A percentile compares a stretch with the other conserved stretches of the same genome.
Evolutionary conservation across 768 basidiomycete genomes (phyloP).

Genomic region (Pisolithus orientalis): DNA sequence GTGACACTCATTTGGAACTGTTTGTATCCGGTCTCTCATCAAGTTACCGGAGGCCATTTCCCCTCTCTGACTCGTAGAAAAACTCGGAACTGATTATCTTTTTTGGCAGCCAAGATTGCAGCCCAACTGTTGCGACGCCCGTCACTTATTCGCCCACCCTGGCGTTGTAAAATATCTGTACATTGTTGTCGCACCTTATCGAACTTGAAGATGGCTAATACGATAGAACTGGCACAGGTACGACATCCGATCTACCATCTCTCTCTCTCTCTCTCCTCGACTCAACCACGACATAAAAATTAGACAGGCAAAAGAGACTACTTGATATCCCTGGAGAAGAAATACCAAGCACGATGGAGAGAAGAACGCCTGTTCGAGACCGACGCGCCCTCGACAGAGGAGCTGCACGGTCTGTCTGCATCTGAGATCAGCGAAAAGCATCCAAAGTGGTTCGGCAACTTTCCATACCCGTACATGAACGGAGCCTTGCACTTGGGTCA

Average conservation of each 20-base stretch:
- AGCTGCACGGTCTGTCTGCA: conserved; percentile 56
- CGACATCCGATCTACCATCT: not conserved
- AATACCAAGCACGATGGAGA: conserved; percentile 81
- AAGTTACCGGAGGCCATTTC: too few relatives aligned
- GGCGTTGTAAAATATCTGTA: conserved; percentile 29
- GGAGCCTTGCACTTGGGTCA: conserved; percentile 96
- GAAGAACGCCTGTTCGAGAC: conserved; percentile 77
- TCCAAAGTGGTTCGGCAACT: conserved; percentile 98
- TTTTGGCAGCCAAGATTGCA: conserved; percentile 20
- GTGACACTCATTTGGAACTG: conserved; percentile 20
- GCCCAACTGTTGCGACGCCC: conserved; percentile 14
- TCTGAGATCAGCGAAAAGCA: conserved; percentile 65
- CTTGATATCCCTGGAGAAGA: conserved; percentile 73
- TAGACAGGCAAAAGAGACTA: conserved; percentile 94
- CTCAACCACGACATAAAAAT: not conserved
- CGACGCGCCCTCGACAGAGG: conserved; percentile 66
- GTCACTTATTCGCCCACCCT: conserved; percentile 16
- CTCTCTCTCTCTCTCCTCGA: not conserved
- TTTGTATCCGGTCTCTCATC: conserved; percentile 7
- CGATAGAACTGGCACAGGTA: conserved; percentile 61
- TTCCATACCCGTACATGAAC: conserved; percentile 98
- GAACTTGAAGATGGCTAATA: conserved; percentile 44
- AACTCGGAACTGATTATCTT: conserved; percentile 14
- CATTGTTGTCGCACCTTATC: conserved; percentile 10
- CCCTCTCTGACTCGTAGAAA: conserved; percentile 12